Conservation (phyloP, 176 grass and related monocot species). For the Aegilops tauschii region DNA sequence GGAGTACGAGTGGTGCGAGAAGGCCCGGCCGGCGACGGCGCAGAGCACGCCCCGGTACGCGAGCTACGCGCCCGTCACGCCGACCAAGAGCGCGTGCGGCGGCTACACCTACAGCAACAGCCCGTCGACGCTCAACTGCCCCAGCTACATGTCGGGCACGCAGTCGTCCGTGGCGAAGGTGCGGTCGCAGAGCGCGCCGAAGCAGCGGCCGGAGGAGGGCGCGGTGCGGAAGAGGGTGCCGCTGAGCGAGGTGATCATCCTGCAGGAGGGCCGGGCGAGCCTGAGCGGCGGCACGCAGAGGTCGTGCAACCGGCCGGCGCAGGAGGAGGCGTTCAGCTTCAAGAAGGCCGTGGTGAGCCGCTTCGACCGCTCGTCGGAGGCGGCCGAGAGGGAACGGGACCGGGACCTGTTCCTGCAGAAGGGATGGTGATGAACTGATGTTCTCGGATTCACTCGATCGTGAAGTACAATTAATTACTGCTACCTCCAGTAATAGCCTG, state of each 20-base stretch:
- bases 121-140: constrained; percentile 40
- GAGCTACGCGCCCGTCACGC: constrained; percentile 54
- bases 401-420: constrained; percentile 53
- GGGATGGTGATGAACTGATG: constrained; percentile 51
- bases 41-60: constrained; percentile 72
- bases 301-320: constrained; percentile 37
- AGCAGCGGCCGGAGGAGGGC: constrained; percentile 67
- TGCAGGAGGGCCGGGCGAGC: constrained; percentile 60
- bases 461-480: background rate
- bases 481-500: background rate
- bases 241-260: constrained; percentile 66
- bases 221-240: constrained; percentile 59
- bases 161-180: constrained; percentile 86
- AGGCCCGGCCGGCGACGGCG: constrained; percentile 67
- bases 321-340: constrained; percentile 72
- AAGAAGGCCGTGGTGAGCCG: constrained; percentile 59
- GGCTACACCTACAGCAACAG: background rate
- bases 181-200: constrained; percentile 91
- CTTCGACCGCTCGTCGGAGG: constrained; percentile 44
- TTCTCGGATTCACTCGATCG: constrained; percentile 28
- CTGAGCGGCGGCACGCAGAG: constrained; percentile 50
- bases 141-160: constrained; percentile 85
- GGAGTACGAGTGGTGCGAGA: constrained; percentile 61
- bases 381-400: constrained; percentile 35
- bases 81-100: constrained; percentile 55